Evolutionary conservation across 1,139 yeast species (phyloP), one percentile per base, ranked within the genome.

Genomic region (Taiozyma onychis): DNA sequence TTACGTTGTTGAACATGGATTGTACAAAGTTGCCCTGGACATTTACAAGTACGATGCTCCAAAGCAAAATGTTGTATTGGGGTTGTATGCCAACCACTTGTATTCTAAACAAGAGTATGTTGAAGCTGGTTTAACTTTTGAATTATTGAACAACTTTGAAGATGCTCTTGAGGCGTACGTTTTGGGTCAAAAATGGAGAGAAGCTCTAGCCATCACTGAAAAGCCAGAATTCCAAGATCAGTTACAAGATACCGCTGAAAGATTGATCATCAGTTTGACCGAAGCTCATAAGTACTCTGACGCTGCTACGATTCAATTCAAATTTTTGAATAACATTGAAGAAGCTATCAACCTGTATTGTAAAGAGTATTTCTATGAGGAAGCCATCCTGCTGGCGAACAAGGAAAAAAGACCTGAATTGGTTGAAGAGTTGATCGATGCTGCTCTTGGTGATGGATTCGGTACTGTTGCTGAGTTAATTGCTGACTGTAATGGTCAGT

Each of bases 401-500:
- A 71, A 69, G 46, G 73, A 77, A 46, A 61, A 66, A 2, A 69
- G 66, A 52, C 54, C 66, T 0, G 81, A 80, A 22, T 67, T 85
- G 37, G 64, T 88, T 35, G 81, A 77, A 47, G 67, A 75, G 2
- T 69, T 85, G 13, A 78, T 91, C 45, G 96, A 88, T 59, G 80
- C 83, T 2, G 88, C 84, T 41, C 70, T 93, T 43, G 82, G 85
- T 48, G 98, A 93, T 66, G 95, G 95, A 1, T 95, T 90, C 68
- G 96, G 95, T 55, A 75, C 80, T 0, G 76, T 90, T 57, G 93
- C 96, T 3, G 98, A 95, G 67, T 74, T 93, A 39, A 70, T 91
- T 47, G 95, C 97, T 14, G 99, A 95, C 66, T 93, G 97, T 71
- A 83, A 81, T 61, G 81, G 86, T 11, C 99, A 95, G 72, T 71